Percentiles rank a stretch among this genome's conserved stretches.
Evolutionary conservation across 441 rosid genomes (phyloP).

Genomic region (Kokia cookei): DNA sequence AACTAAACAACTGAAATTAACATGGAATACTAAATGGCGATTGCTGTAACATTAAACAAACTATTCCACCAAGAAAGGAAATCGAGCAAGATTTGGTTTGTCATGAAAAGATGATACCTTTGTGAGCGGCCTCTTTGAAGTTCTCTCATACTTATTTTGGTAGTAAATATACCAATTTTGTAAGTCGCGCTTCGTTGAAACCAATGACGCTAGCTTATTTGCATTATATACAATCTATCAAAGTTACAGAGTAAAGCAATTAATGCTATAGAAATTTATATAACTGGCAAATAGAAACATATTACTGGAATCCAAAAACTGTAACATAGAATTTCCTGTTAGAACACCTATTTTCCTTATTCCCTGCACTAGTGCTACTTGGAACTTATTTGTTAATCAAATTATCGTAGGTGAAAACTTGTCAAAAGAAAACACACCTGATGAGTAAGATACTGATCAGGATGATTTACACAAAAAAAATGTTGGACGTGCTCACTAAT

Average conservation of each 20-base stretch:
- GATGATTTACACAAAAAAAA: slow-evolving; percentile 77
- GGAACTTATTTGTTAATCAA: background rate
- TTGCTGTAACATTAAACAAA: background rate
- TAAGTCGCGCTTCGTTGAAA: slow-evolving; percentile 49
- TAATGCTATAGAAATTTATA: background rate
- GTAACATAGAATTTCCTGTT: background rate
- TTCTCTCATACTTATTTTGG: slow-evolving; percentile 63
- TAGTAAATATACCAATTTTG: slow-evolving; percentile 76
- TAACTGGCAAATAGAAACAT: background rate
- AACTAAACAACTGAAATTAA: background rate
- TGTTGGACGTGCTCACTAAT: slow-evolving; percentile 89
- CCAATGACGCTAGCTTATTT: slow-evolving; percentile 71
- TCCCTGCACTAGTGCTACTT: background rate
- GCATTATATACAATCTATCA: slow-evolving; percentile 75
- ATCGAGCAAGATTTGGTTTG: slow-evolving; percentile 1
- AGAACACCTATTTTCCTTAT: background rate
- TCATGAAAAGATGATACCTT: slow-evolving; percentile 49
- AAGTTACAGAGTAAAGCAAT: background rate
- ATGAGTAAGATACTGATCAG: slow-evolving; percentile 55
- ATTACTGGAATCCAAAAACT: background rate
- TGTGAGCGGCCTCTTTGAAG: slow-evolving; percentile 52
- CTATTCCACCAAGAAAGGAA: slow-evolving; percentile 4
- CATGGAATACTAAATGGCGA: background rate
- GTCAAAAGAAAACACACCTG: slow-evolving; percentile 31
- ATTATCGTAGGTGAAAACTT: background rate